Percentiles rank a stretch among this genome's conserved stretches.
These are phyloP conservation scores for Lasiodiplodia citricola DNA, from an alignment of 2,329 filamentous ascomycete species.

Conservation along the genomic window DNA sequence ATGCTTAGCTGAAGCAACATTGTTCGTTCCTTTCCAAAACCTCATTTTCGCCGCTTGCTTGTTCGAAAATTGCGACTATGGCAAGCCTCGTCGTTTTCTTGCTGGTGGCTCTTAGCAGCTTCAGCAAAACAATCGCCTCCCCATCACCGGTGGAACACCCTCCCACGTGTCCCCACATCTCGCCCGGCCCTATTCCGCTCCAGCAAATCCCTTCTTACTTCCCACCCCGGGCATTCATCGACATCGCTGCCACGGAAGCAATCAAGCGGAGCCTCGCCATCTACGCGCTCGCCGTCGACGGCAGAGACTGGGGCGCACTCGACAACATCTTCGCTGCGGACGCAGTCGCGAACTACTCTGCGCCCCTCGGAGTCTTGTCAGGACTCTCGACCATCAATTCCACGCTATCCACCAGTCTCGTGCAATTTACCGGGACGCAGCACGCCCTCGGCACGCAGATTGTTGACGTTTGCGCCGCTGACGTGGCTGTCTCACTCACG, in stretches of 20 bases:
- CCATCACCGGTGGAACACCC: not conserved
- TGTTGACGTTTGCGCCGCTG: not conserved
- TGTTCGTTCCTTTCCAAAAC: not conserved
- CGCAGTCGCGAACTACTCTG: conserved; percentile 31
- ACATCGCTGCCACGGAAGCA: not conserved
- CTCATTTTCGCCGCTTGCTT: not conserved
- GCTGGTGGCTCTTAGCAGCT: not conserved
- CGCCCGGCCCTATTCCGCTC: not conserved
- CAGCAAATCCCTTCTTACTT: not conserved
- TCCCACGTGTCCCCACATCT: not conserved
- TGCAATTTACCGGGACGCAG: conserved; percentile 7
- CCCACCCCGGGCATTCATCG: not conserved
- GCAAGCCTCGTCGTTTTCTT: not conserved
- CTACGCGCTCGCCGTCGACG: conserved; percentile 32
- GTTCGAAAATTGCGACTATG: not conserved
- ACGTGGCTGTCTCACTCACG: not conserved
- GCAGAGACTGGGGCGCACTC: conserved; percentile 30
- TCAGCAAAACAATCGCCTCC: not conserved
- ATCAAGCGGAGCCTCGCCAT: conserved; percentile 30
- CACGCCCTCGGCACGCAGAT: conserved; percentile 1
- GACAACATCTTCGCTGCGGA: conserved; percentile 28
- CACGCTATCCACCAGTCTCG: conserved; percentile 14
- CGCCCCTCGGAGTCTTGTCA: conserved; percentile 26
- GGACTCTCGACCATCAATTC: conserved; percentile 15
- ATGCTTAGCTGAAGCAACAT: not conserved